Base-by-base conservation (phyloP, 345 rosid species). In the Citrus cavaleriei region DNA sequence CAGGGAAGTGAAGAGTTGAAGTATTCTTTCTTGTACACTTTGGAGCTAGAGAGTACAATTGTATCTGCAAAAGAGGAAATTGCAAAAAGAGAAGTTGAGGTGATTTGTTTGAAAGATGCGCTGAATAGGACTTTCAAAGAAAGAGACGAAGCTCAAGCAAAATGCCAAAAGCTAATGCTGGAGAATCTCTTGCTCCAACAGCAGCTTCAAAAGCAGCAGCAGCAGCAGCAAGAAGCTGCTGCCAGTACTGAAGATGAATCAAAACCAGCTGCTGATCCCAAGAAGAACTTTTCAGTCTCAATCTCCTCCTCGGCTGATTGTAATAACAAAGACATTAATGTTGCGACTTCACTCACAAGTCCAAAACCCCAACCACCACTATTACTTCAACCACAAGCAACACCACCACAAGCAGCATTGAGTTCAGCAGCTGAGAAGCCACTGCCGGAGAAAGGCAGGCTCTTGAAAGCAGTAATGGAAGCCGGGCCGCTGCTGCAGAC, bases 401-500 rank as follows among this genome's bases (percentile, higher is more conserved):
- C 16, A 14, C 38, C 73, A 0, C 79, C 83, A 16, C 72, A 68
- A 55, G 82, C 79, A 37, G 77, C 75, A 37, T 66, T 78, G n/a
- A 83, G 84, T 60, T 65, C 88, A 61, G 86, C 83, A 8, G 85
- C 81, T 16, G 79, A 84, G 13, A 90, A 74, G 84, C 83, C 82
- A 22, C 74, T 92, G 72, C 97, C 97, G 3, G 90, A 83, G 83
- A 87, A 87, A 81, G 94, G 94, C 68, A 92, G 84, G 84, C 87
- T 92, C 28, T 40, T 92, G 85, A 88, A 87, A 80, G 93, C 94
- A 13, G 92, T 92, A 77, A 89, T 86, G 82, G 93, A 87, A 16
- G 91, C 94, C 0, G 97, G 94, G 4, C 97, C 97, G 0, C 89
- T 92, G 24, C 84, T 92, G 40, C 90, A 89, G 83, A 90, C 86